These are phyloP conservation scores for Calonectria pseudoturangicola DNA, from an alignment of 2,329 filamentous ascomycete species.

Conservation along the genomic window DNA sequence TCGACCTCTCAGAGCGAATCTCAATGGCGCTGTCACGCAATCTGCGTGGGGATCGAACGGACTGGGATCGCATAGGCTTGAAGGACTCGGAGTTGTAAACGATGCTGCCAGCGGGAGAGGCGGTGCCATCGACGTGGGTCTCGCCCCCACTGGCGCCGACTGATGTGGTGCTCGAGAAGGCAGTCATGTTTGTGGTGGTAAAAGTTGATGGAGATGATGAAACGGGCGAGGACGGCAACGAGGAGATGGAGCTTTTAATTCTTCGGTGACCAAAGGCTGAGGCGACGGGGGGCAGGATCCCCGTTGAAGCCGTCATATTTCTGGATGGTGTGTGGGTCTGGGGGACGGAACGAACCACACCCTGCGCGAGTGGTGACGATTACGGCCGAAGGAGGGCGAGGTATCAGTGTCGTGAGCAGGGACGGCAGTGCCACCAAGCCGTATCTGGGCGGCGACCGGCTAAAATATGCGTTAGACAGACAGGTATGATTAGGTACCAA, in stretches of 20 bases:
- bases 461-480: constrained; percentile 21
- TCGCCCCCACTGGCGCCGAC: not conserved
- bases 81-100: constrained; percentile 41
- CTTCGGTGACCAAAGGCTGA: constrained; percentile 59
- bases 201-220: constrained; percentile 39
- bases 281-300: constrained; percentile 56
- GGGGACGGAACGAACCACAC: constrained; percentile 37
- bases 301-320: constrained; percentile 56
- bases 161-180: constrained; percentile 33
- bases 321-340: constrained; percentile 36
- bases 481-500: constrained; percentile 25
- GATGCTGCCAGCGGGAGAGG: constrained; percentile 35
- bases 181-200: constrained; percentile 37
- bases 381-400: constrained; percentile 27
- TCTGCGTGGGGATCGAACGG: constrained; percentile 39
- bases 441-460: constrained; percentile 12
- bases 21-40: constrained; percentile 60
- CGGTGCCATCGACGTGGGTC: constrained; percentile 29
- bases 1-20: constrained; percentile 56
- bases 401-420: constrained; percentile 27
- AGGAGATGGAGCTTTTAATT: constrained; percentile 51
- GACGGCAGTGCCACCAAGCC: constrained; percentile 35
- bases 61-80: constrained; percentile 34
- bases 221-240: constrained; percentile 42
- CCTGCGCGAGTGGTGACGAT: constrained; percentile 32